Conservation (phyloP, 2,329 filamentous ascomycete genomes). For the Diplodia seriata region DNA sequence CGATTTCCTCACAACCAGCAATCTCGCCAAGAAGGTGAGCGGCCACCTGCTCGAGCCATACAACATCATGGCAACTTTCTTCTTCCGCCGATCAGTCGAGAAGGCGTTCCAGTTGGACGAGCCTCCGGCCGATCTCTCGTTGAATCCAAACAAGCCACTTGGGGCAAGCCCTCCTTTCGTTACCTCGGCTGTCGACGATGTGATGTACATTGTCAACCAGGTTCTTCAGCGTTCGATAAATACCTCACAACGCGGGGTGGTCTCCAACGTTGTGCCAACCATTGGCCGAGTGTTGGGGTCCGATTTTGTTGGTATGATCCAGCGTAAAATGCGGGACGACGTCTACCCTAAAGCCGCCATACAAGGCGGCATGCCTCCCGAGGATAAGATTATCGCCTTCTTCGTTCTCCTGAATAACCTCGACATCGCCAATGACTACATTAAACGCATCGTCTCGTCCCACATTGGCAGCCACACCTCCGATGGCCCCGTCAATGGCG, state of each 20-base stretch:
- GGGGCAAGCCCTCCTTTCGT: conserved; percentile 86
- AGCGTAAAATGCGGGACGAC: conserved; percentile 97
- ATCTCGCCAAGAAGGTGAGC: conserved; percentile 78
- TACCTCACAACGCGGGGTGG: conserved; percentile 81
- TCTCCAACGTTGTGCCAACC: conserved; percentile 78
- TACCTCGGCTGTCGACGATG: conserved; percentile 93
- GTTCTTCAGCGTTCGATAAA: conserved; percentile 85
- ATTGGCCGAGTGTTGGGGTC: conserved; percentile 80
- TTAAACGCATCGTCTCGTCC: conserved; percentile 80
- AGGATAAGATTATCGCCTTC: conserved; percentile 87
- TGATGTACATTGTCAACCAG: conserved; percentile 98
- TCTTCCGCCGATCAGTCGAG: conserved; percentile 93
- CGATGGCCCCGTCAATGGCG: conserved; percentile 47
- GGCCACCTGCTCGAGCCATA: conserved; percentile 80
- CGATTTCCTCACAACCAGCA: conserved; percentile 77
- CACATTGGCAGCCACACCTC: conserved; percentile 56
- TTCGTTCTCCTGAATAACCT: conserved; percentile 95
- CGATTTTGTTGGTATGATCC: conserved; percentile 96
- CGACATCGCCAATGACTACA: conserved; percentile 89
- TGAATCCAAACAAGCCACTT: conserved; percentile 75
- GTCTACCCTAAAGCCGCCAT: conserved; percentile 82
- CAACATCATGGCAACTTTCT: conserved; percentile 92
- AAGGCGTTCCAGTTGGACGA: conserved; percentile 98
- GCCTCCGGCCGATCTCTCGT: conserved; percentile 76
- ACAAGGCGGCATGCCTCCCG: conserved; percentile 82